A percentile compares a stretch with the other conserved stretches of the same genome.
Conservation (phyloP, 176 grass and related monocot genomes). For the Ananas comosus region DNA sequence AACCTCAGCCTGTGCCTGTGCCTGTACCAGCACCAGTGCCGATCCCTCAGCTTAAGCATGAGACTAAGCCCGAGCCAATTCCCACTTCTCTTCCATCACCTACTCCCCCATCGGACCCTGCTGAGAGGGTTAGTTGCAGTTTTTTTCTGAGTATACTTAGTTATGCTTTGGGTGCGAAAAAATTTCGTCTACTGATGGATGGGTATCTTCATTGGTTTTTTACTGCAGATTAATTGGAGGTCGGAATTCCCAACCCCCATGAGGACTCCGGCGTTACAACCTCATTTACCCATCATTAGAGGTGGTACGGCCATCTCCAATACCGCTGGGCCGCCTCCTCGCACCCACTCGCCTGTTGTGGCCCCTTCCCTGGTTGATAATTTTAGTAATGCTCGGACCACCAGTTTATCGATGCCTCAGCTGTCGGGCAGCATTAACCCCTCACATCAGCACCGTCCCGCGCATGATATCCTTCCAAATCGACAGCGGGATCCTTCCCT, state of each 20-base stretch:
- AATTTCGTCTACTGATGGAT: conserved; percentile 16
- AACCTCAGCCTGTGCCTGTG: conserved; percentile 24
- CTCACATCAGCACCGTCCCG: conserved; percentile 27
- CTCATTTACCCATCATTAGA: conserved; percentile 12
- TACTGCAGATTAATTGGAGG: conserved; percentile 53
- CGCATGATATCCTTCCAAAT: neutral
- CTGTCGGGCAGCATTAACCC: conserved; percentile 25
- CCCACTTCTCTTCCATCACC: conserved; percentile 79
- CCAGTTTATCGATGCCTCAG: conserved; percentile 10
- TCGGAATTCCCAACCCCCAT: conserved; percentile 28
- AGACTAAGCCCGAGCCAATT: conserved; percentile 20
- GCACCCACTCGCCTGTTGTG: neutral
- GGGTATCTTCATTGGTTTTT: neutral
- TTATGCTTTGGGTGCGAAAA: neutral
- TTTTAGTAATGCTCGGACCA: conserved; percentile 13
- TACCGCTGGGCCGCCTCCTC: neutral
- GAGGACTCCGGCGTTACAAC: conserved; percentile 14
- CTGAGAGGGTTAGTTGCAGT: conserved; percentile 42
- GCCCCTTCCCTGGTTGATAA: neutral
- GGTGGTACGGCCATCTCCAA: conserved; percentile 11
- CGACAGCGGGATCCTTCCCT: neutral
- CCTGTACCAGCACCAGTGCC: conserved; percentile 14
- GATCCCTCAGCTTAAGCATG: conserved; percentile 10
- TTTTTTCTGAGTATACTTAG: conserved; percentile 12
- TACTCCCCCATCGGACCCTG: conserved; percentile 55